Percentiles rank a stretch among this genome's conserved stretches.
phyloP scores from a whole-genome alignment of 495 filamentous ascomycete genomes.

The Neurospora pannonica region DNA sequence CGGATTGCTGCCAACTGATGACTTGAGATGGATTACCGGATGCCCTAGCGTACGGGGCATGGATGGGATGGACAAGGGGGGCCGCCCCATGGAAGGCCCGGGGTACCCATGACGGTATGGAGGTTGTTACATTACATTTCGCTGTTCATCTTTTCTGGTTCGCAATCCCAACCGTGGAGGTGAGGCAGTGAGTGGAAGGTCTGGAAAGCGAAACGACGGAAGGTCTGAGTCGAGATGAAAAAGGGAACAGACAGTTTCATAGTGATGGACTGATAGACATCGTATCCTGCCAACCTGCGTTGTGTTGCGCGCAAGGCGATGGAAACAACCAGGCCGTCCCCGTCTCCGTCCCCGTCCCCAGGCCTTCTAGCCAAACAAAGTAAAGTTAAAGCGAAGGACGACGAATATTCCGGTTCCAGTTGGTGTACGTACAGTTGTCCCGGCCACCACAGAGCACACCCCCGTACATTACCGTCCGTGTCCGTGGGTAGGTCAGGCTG shows the following conservation, averaged over 20 bases:
- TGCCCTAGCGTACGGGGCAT: background rate
- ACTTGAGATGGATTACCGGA: background rate
- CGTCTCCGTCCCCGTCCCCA: background rate
- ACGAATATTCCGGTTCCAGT: background rate
- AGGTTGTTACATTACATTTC: background rate
- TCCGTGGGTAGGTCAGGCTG: background rate
- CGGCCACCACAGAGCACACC: background rate
- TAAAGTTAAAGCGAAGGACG: background rate
- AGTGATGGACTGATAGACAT: background rate
- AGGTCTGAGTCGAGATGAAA: background rate
- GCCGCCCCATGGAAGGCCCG: background rate
- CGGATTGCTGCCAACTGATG: background rate
- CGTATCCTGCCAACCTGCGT: background rate
- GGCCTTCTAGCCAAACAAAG: background rate
- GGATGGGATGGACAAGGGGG: background rate
- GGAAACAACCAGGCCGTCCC: background rate
- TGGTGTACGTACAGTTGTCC: background rate
- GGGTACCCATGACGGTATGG: background rate
- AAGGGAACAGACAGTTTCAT: background rate
- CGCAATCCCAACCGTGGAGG: background rate
- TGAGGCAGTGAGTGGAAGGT: background rate
- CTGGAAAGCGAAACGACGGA: background rate
- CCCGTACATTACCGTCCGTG: background rate
- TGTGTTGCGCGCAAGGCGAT: background rate
- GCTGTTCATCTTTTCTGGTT: background rate